Base-by-base conservation (phyloP, 805 yeast species). In the Saturnispora sekii region DNA sequence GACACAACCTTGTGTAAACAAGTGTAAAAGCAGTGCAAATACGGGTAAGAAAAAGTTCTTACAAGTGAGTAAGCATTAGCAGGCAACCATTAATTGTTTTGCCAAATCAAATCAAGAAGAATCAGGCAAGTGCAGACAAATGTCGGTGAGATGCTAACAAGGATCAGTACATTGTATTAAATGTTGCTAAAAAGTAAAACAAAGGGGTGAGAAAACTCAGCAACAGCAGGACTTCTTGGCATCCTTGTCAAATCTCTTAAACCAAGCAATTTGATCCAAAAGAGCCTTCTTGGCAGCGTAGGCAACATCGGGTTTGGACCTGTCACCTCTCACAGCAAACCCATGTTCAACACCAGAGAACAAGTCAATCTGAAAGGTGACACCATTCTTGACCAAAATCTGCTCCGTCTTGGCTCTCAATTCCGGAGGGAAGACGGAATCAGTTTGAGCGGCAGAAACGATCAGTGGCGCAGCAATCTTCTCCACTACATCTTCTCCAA, bases 241-340 rank as follows among this genome's bases (percentile, higher is more conserved):
- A 66, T 21, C 77, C 77, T 28, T 29, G 32, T 54, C 60, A 35
- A 59, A 51, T 16, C 39, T 38, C 34, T 54, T 52, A 42, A 64
- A 60, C 61, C 63, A 63, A 31, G 36, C 38, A 17, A 61, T 54
- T 64, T 80, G 74, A 67, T 71, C 73, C 40, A 55, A 35, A 35
- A 82, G 64, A 2, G 80, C 69, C 68, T 81, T 82, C 50, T 82
- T 83, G 61, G 73, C 78, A 35, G 94, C 87, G 52, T 79, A 79
- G 53, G 61, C 69, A 46, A 74, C 75, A 31, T 53, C 59, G 16
- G 81, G 81, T 48, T 67, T 65, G 10, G 65, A 48, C 31, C 72
- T 50, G 58, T 88, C 95, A 46, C 94, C 95, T 65, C 84, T 82
- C 35, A 74, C 79, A 16, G 95, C 77, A 61, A 69, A 89, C 1